These are phyloP conservation scores for Secale cereale DNA, from an alignment of 176 grass and related monocot species.

Conservation along the genomic window DNA sequence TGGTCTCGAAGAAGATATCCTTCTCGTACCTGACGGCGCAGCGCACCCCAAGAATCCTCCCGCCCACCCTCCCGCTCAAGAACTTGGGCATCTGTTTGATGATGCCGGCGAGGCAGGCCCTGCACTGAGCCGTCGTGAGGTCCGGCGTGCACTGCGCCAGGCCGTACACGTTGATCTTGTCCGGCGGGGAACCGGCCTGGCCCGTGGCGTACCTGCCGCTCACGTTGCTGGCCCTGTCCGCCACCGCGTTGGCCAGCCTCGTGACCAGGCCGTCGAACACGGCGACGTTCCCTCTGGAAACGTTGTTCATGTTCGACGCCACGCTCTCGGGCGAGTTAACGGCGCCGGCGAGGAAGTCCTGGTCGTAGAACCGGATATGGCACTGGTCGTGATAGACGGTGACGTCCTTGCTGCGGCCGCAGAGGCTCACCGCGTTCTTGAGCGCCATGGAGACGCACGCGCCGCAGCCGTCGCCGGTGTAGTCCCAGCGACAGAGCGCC, in stretches of 20 bases:
- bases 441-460: slow-evolving; percentile 22
- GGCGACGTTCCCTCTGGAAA: background rate
- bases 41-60: slow-evolving; percentile 41
- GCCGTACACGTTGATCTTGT: slow-evolving; percentile 12
- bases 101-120: slow-evolving; percentile 21
- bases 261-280: slow-evolving; percentile 28
- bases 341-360: slow-evolving; percentile 26
- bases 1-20: slow-evolving; percentile 26
- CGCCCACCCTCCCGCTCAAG: slow-evolving; percentile 22
- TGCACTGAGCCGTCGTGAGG: slow-evolving; percentile 28
- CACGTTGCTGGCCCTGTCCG: slow-evolving; percentile 15
- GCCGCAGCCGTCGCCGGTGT: background rate
- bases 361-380: slow-evolving; percentile 35
- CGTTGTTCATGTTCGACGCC: slow-evolving; percentile 33
- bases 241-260: slow-evolving; percentile 5
- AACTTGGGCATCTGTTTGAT: background rate
- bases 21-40: slow-evolving; percentile 55
- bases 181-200: slow-evolving; percentile 32
- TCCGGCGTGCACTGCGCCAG: slow-evolving; percentile 53
- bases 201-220: slow-evolving; percentile 24
- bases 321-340: slow-evolving; percentile 12
- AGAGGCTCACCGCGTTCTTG: background rate
- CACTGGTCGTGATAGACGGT: slow-evolving; percentile 51
- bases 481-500: slow-evolving; percentile 49
- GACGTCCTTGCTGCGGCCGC: slow-evolving; percentile 29